Percentiles rank a stretch among this genome's conserved stretches.
These are phyloP conservation scores for Phyllosticta citrichinensis DNA, from an alignment of 2,329 filamentous ascomycete genomes.

Conservation along the genomic window DNA sequence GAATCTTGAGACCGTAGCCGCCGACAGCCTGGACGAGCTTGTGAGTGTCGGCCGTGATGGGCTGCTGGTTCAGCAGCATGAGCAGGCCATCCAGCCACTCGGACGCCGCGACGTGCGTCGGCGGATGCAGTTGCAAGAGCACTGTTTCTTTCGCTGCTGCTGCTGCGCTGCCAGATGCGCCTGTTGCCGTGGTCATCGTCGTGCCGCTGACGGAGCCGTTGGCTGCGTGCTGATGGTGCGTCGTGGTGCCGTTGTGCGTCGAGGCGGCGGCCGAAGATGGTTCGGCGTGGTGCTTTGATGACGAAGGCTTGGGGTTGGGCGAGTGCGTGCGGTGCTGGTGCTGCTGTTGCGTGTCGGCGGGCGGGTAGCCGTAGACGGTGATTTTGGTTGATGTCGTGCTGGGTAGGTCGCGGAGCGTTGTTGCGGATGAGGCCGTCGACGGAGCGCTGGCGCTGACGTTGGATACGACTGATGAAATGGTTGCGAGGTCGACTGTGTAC, in stretches of 20 bases:
- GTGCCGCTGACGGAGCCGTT: neutral
- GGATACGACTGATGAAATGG: constrained; percentile 85
- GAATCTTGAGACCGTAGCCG: constrained; percentile 86
- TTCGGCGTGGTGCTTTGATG: constrained; percentile 7
- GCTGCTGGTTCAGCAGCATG: constrained; percentile 89
- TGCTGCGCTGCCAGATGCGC: neutral
- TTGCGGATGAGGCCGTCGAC: constrained; percentile 39
- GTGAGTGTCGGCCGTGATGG: constrained; percentile 93
- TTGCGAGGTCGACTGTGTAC: constrained; percentile 61
- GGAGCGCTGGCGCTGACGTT: constrained; percentile 63
- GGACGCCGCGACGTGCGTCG: constrained; percentile 71
- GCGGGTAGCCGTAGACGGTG: constrained; percentile 69
- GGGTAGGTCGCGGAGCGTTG: constrained; percentile 34
- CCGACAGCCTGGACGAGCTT: constrained; percentile 77
- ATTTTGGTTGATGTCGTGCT: constrained; percentile 62
- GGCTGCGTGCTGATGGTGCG: constrained; percentile 18
- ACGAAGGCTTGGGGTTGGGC: neutral
- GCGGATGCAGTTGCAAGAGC: constrained; percentile 73
- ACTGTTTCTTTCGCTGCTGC: constrained; percentile 50
- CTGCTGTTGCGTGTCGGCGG: constrained; percentile 15
- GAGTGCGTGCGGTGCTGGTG: neutral
- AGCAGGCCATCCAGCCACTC: constrained; percentile 95
- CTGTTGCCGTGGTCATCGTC: neutral
- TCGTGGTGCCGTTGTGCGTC: constrained; percentile 19
- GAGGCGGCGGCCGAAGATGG: constrained; percentile 12